Conservation (phyloP, 1,284 basidiomycete species). For the Puccinia coronata region DNA sequence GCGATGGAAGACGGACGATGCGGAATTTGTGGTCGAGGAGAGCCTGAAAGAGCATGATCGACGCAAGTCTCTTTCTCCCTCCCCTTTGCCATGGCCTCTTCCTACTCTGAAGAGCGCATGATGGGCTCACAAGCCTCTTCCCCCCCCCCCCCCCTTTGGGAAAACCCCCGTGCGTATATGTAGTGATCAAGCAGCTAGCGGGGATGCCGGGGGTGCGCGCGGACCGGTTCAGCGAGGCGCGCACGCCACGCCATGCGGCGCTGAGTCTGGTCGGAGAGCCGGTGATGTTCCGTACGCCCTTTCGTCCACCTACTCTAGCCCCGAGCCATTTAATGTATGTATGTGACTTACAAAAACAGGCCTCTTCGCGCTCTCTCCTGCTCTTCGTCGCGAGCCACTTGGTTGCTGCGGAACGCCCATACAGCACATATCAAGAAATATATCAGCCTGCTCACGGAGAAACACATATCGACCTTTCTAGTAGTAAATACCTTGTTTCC, state of each 20-base stretch:
- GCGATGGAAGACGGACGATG: slow-evolving; percentile 51
- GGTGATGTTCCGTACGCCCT: slow-evolving; percentile 48
- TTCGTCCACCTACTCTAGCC: not conserved
- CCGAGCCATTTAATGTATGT: not conserved
- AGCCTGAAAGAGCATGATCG: slow-evolving; percentile 50
- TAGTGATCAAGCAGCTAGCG: slow-evolving; percentile 49
- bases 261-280: slow-evolving; percentile 51
- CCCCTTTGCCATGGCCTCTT: not conserved
- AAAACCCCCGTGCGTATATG: not conserved
- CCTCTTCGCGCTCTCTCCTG: not conserved
- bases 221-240: slow-evolving; percentile 48
- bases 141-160: too few relatives aligned
- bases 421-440: slow-evolving; percentile 50
- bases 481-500: slow-evolving; percentile 15
- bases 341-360: not conserved
- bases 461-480: slow-evolving; percentile 49
- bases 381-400: not conserved
- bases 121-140: too few relatives aligned
- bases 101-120: not conserved
- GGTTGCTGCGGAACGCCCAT: not conserved
- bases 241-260: slow-evolving; percentile 50
- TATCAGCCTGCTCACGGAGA: slow-evolving; percentile 48
- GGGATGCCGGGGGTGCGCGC: slow-evolving; percentile 50
- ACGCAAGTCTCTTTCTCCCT: slow-evolving; percentile 25
- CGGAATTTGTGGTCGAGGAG: slow-evolving; percentile 44